Percentiles rank a stretch among this genome's conserved stretches.
Evolutionary conservation across 2,329 filamentous ascomycete genomes (phyloP).

Genomic region (Monilinia vaccinii-corymbosi): DNA sequence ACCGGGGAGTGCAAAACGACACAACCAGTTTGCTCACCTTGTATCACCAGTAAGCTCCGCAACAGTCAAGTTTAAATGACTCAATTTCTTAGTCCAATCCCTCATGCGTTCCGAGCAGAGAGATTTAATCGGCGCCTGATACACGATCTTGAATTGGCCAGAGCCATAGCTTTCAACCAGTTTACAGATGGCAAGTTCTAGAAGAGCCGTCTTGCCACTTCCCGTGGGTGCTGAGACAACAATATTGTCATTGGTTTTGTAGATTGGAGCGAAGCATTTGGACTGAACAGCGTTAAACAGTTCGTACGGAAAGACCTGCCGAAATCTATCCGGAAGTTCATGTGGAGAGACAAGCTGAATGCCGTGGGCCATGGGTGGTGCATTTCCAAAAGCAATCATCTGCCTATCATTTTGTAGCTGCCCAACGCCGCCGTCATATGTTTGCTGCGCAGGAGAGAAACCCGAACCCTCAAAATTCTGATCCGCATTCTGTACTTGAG

Average conservation of each 20-base stretch:
- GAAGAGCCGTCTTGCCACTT: conserved; percentile 73
- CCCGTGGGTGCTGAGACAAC: conserved; percentile 76
- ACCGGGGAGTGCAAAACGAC: not conserved
- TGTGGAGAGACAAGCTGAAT: conserved; percentile 50
- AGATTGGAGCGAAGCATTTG: conserved; percentile 61
- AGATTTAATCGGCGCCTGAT: conserved; percentile 78
- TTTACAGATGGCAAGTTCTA: conserved; percentile 75
- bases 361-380: conserved; percentile 33
- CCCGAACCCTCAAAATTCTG: not conserved
- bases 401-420: conserved; percentile 2
- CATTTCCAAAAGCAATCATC: conserved; percentile 19
- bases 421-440: not conserved
- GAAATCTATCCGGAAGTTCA: conserved; percentile 59
- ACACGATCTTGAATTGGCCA: conserved; percentile 69
- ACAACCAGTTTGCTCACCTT: not conserved
- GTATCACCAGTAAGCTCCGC: conserved; percentile 79
- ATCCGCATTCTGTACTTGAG: not conserved
- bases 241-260: conserved; percentile 62
- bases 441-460: not conserved
- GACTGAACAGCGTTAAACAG: conserved; percentile 79
- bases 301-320: conserved; percentile 61
- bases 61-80: conserved; percentile 55
- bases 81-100: conserved; percentile 73
- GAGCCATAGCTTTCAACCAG: conserved; percentile 48
- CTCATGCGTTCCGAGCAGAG: conserved; percentile 67